Evolutionary conservation across 2,329 filamentous ascomycete species (phyloP), one percentile per base, ranked within the genome.

Genomic region (Coniella vitis): DNA sequence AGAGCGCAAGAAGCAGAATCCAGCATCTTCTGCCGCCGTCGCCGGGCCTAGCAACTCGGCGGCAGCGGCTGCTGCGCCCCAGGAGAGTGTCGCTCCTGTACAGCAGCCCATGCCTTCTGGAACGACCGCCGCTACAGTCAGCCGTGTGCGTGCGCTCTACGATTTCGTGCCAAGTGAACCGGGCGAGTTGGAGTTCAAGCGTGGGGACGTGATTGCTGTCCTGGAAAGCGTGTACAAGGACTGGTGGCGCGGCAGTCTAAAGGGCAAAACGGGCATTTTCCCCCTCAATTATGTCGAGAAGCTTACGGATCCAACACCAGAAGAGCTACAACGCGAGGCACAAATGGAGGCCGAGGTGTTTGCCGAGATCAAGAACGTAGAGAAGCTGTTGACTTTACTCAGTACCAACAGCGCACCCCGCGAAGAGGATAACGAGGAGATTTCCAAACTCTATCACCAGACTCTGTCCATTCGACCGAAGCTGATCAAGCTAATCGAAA

Each of bases 241-340:
- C 67, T 98, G 93, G 93, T 98, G 93, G 93, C 91, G 95, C 59
- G 93, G 93, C 1, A 95, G 90, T 37, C 72, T 98, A 51, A 83
- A 90, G 63, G 93, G 93, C 17, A 89, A 96, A 67, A 96, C 90
- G 7, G 93, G 93, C 58, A 98, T 98, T 56, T 98, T 98, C 68
- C 93, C 93, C 7, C 78, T 98, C 56, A 98, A 98, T 70, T 98
- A 98, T 62, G 93, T 98, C 14, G 93, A 98, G 71, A 98, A 98
- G 68, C 74, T 98, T 55, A 83, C 90, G 48, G 93, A 98, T 62
- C 93, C 93, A 4, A 97, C 93, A 0, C 84, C 84, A 16, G 91
- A 97, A 58, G 93, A 98, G 73, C 69, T 98, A 57, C 90, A 96
- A 68, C 82, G 88, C 49, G 93, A 98, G 70, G 91, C 93, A 3